Evolutionary conservation across 1,284 basidiomycete species (phyloP).

Genomic region (Cystobasidiaceae sp.): DNA sequence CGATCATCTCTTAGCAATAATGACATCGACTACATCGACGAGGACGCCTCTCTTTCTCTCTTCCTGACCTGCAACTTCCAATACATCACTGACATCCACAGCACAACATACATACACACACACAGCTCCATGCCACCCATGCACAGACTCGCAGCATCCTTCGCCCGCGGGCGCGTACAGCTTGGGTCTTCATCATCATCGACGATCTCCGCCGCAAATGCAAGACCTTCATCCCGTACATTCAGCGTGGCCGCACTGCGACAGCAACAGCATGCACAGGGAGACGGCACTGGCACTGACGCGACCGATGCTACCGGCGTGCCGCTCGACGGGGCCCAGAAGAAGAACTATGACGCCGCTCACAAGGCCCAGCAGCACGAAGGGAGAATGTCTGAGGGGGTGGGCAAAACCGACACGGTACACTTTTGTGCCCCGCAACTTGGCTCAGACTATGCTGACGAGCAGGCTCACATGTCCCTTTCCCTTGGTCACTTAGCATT

Average conservation of each 20-base stretch:
- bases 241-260: no score
- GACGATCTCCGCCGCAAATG: conserved; percentile 10
- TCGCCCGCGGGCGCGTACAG: background rate
- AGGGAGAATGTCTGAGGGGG: background rate
- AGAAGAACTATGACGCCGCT: conserved; percentile 7
- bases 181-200: conserved; percentile 1
- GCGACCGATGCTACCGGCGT: conserved; percentile 7
- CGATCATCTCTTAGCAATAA: no score
- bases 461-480: no score
- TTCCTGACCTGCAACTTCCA: no score
- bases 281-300: conserved; percentile 19
- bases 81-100: background rate
- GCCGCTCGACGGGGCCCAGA: background rate
- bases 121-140: background rate
- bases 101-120: background rate
- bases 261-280: no score
- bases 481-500: no score
- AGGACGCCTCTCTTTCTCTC: no score
- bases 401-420: background rate
- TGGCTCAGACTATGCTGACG: no score
- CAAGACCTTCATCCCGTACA: no score
- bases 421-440: no score
- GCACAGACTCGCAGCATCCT: background rate
- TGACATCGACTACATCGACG: no score
- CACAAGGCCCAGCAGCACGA: background rate